phyloP scores from a whole-genome alignment of 208 protist species.

The Phytomonas francai region DNA sequence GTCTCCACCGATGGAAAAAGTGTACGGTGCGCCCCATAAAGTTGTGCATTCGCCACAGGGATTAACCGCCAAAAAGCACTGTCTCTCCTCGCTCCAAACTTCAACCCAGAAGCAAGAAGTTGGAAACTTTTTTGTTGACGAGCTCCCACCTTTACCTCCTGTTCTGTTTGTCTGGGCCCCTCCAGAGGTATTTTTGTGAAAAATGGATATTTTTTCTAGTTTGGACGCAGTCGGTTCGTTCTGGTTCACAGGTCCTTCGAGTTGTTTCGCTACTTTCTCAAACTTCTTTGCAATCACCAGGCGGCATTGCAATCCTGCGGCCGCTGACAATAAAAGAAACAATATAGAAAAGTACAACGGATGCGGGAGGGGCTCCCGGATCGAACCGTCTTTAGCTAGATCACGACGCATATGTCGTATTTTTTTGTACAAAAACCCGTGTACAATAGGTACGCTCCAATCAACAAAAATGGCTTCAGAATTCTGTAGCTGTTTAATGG shows the following conservation, averaged over 20 bases:
- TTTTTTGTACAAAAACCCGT: slow-evolving; percentile 12
- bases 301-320: slow-evolving; percentile 13
- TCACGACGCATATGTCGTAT: slow-evolving; percentile 12
- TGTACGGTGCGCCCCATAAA: slow-evolving; percentile 79
- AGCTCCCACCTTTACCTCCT: slow-evolving; percentile 12
- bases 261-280: slow-evolving; percentile 13
- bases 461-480: slow-evolving; percentile 5
- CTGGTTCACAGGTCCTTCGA: background rate
- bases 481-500: background rate
- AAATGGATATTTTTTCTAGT: background rate
- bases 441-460: slow-evolving; percentile 20
- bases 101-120: slow-evolving; percentile 83
- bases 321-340: slow-evolving; percentile 23
- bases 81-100: slow-evolving; percentile 77
- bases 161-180: background rate
- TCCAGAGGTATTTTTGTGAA: background rate
- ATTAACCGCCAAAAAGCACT: slow-evolving; percentile 78
- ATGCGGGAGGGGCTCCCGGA: slow-evolving; percentile 23
- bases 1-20: slow-evolving; percentile 64
- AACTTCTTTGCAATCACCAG: slow-evolving; percentile 31
- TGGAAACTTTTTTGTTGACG: slow-evolving; percentile 44
- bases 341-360: slow-evolving; percentile 41
- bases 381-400: background rate
- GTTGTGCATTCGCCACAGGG: slow-evolving; percentile 63
- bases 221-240: background rate